Evolutionary conservation across 2,329 filamentous ascomycete genomes (phyloP).

Genomic region (Elsinoe batatas): DNA sequence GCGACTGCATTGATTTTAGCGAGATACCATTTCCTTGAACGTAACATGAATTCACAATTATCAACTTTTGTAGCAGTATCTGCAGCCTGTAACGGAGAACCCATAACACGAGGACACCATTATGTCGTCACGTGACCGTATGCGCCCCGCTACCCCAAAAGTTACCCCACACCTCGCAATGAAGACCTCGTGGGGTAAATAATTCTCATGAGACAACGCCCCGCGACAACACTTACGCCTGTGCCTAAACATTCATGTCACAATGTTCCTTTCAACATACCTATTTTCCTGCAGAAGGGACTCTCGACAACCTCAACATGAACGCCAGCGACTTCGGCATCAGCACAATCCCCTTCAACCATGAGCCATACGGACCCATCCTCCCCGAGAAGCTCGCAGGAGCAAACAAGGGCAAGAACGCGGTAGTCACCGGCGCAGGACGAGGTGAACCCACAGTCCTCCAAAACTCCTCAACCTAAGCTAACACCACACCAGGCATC

Average conservation of each 20-base stretch:
- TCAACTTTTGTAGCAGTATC: too few species aligned
- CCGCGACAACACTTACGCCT: not conserved
- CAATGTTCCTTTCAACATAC: not conserved
- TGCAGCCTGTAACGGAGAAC: too few species aligned
- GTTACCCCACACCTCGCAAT: not conserved
- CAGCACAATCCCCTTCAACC: not conserved
- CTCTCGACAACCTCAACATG: not conserved
- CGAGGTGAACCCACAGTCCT: not conserved
- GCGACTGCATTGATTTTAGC: not conserved
- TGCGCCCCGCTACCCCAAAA: not conserved
- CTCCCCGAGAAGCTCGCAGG: conserved; percentile 3
- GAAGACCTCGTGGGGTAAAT: not conserved
- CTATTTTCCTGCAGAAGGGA: not conserved
- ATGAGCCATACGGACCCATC: conserved; percentile 4
- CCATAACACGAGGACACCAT: too few species aligned
- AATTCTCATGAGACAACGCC: not conserved
- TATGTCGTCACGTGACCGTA: too few species aligned
- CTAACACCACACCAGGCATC: not conserved
- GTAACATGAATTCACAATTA: too few species aligned
- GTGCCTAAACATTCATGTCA: too few species aligned
- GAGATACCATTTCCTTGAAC: not conserved
- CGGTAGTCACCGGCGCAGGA: conserved; percentile 3
- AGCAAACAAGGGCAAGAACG: not conserved
- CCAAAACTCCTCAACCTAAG: too few species aligned
- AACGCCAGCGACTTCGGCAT: conserved; percentile 1